Evolutionary conservation across 495 filamentous ascomycete genomes (phyloP).

Genomic region (Tuber aestivum): DNA sequence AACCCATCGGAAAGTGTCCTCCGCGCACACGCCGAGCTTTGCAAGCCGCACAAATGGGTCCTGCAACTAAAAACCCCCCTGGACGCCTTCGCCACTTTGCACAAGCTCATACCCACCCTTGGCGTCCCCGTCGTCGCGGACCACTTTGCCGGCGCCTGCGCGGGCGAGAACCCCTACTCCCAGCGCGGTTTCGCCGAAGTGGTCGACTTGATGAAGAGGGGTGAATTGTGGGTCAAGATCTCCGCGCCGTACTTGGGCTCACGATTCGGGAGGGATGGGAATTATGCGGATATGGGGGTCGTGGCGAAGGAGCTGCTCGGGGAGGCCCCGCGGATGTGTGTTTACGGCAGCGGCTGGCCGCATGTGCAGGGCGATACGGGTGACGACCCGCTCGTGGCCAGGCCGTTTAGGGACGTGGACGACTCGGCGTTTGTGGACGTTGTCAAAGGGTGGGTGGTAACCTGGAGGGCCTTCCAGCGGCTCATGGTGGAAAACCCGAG

Average conservation of each 20-base stretch:
- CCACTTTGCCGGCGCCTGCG: neutral
- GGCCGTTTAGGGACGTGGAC: neutral
- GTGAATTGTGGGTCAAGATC: neutral
- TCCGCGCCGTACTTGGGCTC: neutral
- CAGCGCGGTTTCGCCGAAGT: constrained; percentile 1
- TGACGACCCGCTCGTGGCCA: neutral
- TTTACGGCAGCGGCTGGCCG: neutral
- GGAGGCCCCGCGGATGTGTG: neutral
- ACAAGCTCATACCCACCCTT: neutral
- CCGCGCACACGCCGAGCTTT: neutral
- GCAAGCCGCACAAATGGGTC: constrained; percentile 1
- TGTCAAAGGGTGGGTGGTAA: neutral
- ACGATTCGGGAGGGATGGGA: neutral
- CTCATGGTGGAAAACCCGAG: constrained; percentile 1
- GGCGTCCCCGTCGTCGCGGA: constrained; percentile 6
- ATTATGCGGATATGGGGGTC: neutral
- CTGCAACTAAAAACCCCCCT: neutral
- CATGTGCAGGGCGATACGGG: neutral
- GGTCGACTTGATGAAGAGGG: constrained; percentile 3
- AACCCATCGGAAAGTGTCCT: neutral
- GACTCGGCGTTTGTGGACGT: neutral
- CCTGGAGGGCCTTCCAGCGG: neutral
- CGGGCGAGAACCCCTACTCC: neutral
- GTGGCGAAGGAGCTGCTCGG: neutral
- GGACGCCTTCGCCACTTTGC: neutral